Conservation (phyloP, 805 yeast genomes). For the Soucietia sequanensis region DNA sequence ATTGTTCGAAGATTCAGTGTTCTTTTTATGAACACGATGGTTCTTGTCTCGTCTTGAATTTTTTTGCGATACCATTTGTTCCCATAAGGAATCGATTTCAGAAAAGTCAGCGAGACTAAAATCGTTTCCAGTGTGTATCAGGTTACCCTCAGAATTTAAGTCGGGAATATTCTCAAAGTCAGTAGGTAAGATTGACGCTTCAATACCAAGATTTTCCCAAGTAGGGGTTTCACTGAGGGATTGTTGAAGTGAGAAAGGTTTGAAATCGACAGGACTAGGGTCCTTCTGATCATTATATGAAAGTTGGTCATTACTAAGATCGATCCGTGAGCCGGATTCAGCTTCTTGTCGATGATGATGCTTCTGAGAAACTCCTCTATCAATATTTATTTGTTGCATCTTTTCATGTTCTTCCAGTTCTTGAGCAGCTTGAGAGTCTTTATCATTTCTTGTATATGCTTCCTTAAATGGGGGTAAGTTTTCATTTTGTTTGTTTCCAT, state of each 20-base stretch:
- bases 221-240: too few species aligned
- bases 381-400: neutral
- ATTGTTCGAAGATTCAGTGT: too few species aligned
- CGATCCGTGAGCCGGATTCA: neutral
- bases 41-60: neutral
- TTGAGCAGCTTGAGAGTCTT: too few species aligned
- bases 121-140: conserved; percentile 6
- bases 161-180: conserved; percentile 1
- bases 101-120: conserved; percentile 14
- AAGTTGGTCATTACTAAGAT: neutral
- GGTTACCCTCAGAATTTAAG: neutral
- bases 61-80: conserved; percentile 24
- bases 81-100: conserved; percentile 30
- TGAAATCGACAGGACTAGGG: too few species aligned
- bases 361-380: neutral
- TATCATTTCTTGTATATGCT: too few species aligned
- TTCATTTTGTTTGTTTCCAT: too few species aligned
- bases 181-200: conserved; percentile 4
- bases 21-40: too few species aligned
- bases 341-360: neutral
- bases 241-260: too few species aligned
- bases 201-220: too few species aligned
- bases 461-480: too few species aligned
- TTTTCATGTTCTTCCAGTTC: conserved; percentile 1
- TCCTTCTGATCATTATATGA: too few species aligned